These are phyloP conservation scores for Rhodomyrtus tomentosa DNA, from an alignment of 345 rosid species.

Conservation along the genomic window DNA sequence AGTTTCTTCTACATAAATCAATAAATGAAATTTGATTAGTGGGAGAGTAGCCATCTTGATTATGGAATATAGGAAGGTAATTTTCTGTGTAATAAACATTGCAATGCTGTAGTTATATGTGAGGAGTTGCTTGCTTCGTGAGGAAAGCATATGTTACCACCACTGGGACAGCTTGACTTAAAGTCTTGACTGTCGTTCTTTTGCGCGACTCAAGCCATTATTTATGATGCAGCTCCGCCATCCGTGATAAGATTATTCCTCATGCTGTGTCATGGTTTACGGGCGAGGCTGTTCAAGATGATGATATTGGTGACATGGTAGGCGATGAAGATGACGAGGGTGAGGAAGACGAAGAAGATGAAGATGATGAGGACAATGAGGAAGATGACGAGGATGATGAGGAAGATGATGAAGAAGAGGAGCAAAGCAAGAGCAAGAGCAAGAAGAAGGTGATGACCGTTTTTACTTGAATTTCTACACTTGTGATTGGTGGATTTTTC, in stretches of 20 bases:
- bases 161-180: not conserved
- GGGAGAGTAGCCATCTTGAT: not conserved
- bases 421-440: slow-evolving; percentile 60
- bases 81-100: not conserved
- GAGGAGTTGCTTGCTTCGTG: not conserved
- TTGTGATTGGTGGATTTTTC: not conserved
- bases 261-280: slow-evolving; percentile 98
- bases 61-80: not conserved
- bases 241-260: slow-evolving; percentile 76
- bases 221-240: slow-evolving; percentile 49
- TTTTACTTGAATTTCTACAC: not conserved
- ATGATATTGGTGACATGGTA: slow-evolving; percentile 26
- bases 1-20: not conserved
- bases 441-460: not conserved
- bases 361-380: slow-evolving; percentile 35
- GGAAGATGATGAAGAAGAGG: slow-evolving; percentile 41
- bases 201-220: not conserved
- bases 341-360: slow-evolving; percentile 30
- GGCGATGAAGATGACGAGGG: slow-evolving; percentile 16
- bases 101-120: not conserved
- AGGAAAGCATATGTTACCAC: not conserved
- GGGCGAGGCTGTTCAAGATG: slow-evolving; percentile 78
- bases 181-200: not conserved
- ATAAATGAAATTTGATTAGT: not conserved
- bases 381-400: slow-evolving; percentile 52